phyloP scores from a whole-genome alignment of 352 stramenopile species.

The Pythium rhizo-oryzae region DNA sequence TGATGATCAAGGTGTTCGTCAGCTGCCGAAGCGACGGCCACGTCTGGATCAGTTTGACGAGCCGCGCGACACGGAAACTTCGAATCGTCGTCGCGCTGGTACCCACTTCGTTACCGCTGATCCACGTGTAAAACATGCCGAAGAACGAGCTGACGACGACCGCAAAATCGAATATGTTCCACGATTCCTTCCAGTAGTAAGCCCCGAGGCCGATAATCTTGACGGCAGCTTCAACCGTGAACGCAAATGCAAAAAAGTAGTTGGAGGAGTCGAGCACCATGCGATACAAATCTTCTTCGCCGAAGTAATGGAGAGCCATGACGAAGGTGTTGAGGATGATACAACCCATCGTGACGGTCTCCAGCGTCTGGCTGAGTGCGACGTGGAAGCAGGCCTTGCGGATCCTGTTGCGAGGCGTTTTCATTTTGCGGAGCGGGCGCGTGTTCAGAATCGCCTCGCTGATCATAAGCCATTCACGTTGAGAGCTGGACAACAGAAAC shows the following conservation, averaged over 20 bases:
- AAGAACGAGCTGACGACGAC: constrained; percentile 52
- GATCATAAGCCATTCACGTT: constrained; percentile 80
- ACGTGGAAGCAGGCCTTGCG: constrained; percentile 45
- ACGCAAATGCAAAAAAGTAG: constrained; percentile 78
- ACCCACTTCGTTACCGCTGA: constrained; percentile 29
- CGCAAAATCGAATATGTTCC: constrained; percentile 87
- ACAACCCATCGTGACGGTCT: constrained; percentile 73
- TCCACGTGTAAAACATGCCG: constrained; percentile 51
- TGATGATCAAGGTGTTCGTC: constrained; percentile 89
- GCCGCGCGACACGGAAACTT: constrained; percentile 79
- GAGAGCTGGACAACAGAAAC: constrained; percentile 66
- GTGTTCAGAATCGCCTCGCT: constrained; percentile 50
- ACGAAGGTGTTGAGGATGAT: constrained; percentile 89
- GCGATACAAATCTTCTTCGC: constrained; percentile 63
- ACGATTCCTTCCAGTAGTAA: constrained; percentile 79
- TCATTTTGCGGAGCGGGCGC: constrained; percentile 43
- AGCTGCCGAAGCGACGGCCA: constrained; percentile 80
- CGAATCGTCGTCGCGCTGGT: constrained; percentile 69
- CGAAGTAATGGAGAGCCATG: constrained; percentile 86
- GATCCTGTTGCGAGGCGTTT: constrained; percentile 39
- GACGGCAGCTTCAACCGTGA: constrained; percentile 73
- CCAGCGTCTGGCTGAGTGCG: constrained; percentile 55
- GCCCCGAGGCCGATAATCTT: constrained; percentile 78
- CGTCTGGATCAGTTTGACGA: constrained; percentile 72
- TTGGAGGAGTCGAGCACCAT: constrained; percentile 71